These are phyloP conservation scores for Hypoxylon sp. DNA, from an alignment of 2,329 filamentous ascomycete genomes.

Conservation along the genomic window DNA sequence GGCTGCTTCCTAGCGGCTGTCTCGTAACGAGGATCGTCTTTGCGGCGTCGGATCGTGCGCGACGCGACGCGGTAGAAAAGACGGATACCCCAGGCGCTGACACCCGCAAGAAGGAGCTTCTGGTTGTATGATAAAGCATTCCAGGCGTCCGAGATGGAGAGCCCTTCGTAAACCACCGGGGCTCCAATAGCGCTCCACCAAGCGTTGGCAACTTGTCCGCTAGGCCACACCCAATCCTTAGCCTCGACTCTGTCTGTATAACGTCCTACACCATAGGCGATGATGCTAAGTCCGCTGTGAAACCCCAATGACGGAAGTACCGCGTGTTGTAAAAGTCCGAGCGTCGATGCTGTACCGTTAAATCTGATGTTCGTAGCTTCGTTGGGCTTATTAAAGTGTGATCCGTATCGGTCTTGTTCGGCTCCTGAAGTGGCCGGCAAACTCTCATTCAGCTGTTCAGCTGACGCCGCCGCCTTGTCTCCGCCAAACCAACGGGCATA, in stretches of 20 bases:
- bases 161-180: constrained; percentile 62
- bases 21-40: constrained; percentile 70
- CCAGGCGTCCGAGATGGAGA: constrained; percentile 63
- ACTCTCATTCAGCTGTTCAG: constrained; percentile 37
- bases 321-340: constrained; percentile 68
- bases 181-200: constrained; percentile 73
- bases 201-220: constrained; percentile 68
- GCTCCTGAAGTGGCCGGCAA: constrained; percentile 40
- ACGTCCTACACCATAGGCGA: constrained; percentile 66
- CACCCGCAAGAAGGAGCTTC: constrained; percentile 68
- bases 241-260: constrained; percentile 68
- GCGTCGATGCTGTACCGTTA: constrained; percentile 48
- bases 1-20: constrained; percentile 63
- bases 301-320: constrained; percentile 68
- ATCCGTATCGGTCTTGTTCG: constrained; percentile 46
- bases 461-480: constrained; percentile 31
- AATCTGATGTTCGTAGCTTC: constrained; percentile 21
- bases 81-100: constrained; percentile 70
- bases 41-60: constrained; percentile 64
- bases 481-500: constrained; percentile 46
- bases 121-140: constrained; percentile 66
- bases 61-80: constrained; percentile 69
- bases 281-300: constrained; percentile 65
- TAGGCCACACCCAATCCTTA: constrained; percentile 74
- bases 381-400: constrained; percentile 43